These are phyloP conservation scores for Aphanomyces stellatus DNA, from an alignment of 352 stramenopile genomes.

Conservation along the genomic window DNA sequence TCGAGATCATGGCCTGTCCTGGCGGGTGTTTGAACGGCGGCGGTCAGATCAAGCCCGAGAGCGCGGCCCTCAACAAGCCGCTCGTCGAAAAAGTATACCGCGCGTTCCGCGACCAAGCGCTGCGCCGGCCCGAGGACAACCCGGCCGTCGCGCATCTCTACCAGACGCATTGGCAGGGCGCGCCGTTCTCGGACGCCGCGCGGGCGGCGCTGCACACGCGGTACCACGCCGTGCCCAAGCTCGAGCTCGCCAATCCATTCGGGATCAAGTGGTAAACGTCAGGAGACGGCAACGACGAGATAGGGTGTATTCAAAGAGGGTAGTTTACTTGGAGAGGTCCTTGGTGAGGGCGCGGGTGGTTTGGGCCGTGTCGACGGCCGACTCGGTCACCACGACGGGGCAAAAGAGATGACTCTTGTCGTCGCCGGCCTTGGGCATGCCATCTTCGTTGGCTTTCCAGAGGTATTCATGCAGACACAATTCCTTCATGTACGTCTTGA, in stretches of 20 bases:
- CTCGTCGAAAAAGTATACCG: slow-evolving; percentile 55
- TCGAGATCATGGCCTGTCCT: slow-evolving; percentile 99
- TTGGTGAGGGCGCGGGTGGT: slow-evolving; percentile 23
- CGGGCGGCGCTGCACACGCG: slow-evolving; percentile 57
- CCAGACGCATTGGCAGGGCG: slow-evolving; percentile 62
- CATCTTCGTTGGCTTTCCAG: slow-evolving; percentile 38
- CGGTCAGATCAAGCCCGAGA: slow-evolving; percentile 85
- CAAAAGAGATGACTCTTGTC: slow-evolving; percentile 72
- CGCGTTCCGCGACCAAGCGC: slow-evolving; percentile 57
- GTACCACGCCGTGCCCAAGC: slow-evolving; percentile 79
- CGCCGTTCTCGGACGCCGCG: slow-evolving; percentile 64
- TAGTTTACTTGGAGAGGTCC: neutral
- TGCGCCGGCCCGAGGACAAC: slow-evolving; percentile 53
- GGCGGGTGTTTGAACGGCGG: slow-evolving; percentile 96
- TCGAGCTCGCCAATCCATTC: slow-evolving; percentile 75
- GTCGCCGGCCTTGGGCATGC: slow-evolving; percentile 46
- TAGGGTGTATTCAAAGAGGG: neutral
- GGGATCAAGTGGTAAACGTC: slow-evolving; percentile 82
- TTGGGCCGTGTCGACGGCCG: slow-evolving; percentile 55
- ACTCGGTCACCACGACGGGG: slow-evolving; percentile 59
- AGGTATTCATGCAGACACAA: slow-evolving; percentile 79
- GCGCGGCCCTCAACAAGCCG: slow-evolving; percentile 40
- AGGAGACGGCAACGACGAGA: neutral
- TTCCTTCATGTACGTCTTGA: slow-evolving; percentile 64
- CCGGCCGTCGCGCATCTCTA: slow-evolving; percentile 72